These are phyloP conservation scores for Penstemon barbatus DNA, from an alignment of 257 asterid genomes.

Conservation along the genomic window DNA sequence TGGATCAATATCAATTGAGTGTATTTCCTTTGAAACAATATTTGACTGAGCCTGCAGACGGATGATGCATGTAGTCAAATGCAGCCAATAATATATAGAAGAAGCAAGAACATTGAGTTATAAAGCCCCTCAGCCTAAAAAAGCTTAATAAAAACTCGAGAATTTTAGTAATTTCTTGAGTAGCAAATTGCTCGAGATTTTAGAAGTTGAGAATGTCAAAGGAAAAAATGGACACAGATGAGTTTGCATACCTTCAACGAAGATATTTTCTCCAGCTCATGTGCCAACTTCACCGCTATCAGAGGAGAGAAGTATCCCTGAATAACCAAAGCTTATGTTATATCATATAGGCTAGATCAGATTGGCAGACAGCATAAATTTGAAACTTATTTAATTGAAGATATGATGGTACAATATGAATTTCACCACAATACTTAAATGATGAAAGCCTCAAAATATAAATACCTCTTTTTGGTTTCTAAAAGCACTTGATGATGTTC, in stretches of 20 bases:
- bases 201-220: not conserved
- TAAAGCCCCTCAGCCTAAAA: constrained; percentile 19
- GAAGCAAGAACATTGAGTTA: constrained; percentile 15
- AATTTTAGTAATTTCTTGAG: not conserved
- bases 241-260: constrained; percentile 68
- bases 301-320: constrained; percentile 74
- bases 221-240: not conserved
- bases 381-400: constrained; percentile 9
- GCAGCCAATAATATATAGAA: constrained; percentile 9
- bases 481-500: constrained; percentile 66
- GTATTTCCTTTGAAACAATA: constrained; percentile 74
- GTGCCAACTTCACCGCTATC: constrained; percentile 62
- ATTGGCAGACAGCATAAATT: constrained; percentile 14
- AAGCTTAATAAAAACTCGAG: not conserved
- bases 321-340: constrained; percentile 27
- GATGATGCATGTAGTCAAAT: constrained; percentile 23
- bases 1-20: constrained; percentile 84
- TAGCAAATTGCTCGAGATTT: not conserved
- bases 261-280: constrained; percentile 74
- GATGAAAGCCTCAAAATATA: constrained; percentile 19
- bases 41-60: constrained; percentile 82
- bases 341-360: constrained; percentile 11
- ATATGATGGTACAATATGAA: not conserved
- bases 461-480: constrained; percentile 70
- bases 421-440: constrained; percentile 11